Evolutionary conservation across 1,284 basidiomycete genomes (phyloP).

Genomic region (Phellinidium pouzarii): DNA sequence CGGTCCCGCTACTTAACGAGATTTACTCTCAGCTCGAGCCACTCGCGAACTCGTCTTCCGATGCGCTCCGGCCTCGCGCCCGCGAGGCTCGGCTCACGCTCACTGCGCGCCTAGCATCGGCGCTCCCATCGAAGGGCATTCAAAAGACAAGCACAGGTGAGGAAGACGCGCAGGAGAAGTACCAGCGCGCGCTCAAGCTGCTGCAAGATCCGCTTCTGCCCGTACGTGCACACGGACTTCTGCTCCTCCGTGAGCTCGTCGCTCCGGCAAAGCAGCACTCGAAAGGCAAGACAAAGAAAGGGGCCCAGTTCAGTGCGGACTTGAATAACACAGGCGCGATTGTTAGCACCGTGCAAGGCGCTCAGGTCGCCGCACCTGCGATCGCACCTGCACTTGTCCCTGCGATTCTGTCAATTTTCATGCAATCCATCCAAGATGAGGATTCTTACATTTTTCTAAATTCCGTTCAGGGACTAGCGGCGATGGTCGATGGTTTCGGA

Average conservation of each 20-base stretch:
- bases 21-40: conserved; percentile 64
- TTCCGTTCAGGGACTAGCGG: conserved; percentile 83
- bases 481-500: conserved; percentile 75
- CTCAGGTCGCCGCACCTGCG: conserved; percentile 22
- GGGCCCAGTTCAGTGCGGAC: not conserved
- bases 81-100: conserved; percentile 79
- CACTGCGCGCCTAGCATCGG: conserved; percentile 59
- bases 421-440: conserved; percentile 83
- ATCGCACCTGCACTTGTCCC: conserved; percentile 64
- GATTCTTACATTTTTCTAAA: conserved; percentile 95
- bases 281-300: not conserved
- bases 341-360: conserved; percentile 19
- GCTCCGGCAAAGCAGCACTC: conserved; percentile 28
- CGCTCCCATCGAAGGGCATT: conserved; percentile 24
- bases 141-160: conserved; percentile 29
- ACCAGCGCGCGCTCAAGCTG: conserved; percentile 83
- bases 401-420: conserved; percentile 81
- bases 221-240: conserved; percentile 90
- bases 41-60: conserved; percentile 40
- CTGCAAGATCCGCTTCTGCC: conserved; percentile 90
- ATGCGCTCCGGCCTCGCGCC: conserved; percentile 50
- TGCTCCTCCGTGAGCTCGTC: conserved; percentile 76
- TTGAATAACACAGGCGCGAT: not conserved
- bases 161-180: conserved; percentile 49
- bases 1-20: conserved; percentile 58